These are phyloP conservation scores for Jimgerdemannia lactiflua DNA, from an alignment of 192 early-diverging fungal genomes.

Conservation along the genomic window DNA sequence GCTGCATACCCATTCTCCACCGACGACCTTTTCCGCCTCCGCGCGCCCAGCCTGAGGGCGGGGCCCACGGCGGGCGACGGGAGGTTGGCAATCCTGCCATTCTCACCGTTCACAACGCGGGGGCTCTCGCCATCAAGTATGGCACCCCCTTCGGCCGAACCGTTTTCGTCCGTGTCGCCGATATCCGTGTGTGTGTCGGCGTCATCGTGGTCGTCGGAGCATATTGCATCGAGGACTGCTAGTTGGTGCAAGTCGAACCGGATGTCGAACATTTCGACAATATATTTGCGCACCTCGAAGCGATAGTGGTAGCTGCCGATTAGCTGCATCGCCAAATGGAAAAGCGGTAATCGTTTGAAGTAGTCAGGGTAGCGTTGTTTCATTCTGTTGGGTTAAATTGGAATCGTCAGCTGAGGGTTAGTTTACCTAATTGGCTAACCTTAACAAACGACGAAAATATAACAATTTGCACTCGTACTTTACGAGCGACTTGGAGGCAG, in stretches of 20 bases:
- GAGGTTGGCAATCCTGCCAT: background rate
- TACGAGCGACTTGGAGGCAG: slow-evolving; percentile 67
- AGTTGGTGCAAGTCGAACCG: slow-evolving; percentile 44
- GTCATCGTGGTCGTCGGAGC: background rate
- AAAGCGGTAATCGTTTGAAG: slow-evolving; percentile 56
- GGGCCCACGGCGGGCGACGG: too few species aligned
- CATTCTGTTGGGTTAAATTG: slow-evolving; percentile 37
- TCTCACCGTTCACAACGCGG: background rate
- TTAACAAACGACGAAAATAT: too few species aligned
- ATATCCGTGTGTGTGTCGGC: background rate
- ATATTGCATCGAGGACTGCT: slow-evolving; percentile 38
- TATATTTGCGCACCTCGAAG: slow-evolving; percentile 65
- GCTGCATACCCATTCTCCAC: background rate
- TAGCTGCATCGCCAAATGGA: slow-evolving; percentile 57
- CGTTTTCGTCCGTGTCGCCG: background rate
- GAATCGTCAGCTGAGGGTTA: too few species aligned
- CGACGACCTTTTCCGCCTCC: background rate
- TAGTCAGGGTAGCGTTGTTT: slow-evolving; percentile 53
- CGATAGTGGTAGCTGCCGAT: slow-evolving; percentile 68
- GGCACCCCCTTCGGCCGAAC: background rate
- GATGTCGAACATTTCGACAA: slow-evolving; percentile 77
- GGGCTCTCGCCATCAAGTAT: background rate
- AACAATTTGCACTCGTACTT: slow-evolving; percentile 33
- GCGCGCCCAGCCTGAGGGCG: too few species aligned
- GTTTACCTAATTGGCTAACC: too few species aligned